Evolutionary conservation across 306 rosid genomes (phyloP).

Genomic region (Senna siamea): DNA sequence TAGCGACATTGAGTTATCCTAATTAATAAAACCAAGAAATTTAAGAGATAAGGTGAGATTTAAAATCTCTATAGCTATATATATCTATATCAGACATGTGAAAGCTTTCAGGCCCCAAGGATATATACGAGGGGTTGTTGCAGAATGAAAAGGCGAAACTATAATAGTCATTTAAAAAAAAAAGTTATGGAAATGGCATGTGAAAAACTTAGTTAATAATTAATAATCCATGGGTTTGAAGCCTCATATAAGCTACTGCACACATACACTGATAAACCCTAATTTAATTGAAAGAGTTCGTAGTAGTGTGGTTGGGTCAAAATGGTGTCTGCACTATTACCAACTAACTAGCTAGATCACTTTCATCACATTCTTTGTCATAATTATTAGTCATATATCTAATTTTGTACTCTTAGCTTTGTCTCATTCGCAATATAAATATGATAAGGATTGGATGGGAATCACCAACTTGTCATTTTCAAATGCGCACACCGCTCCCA

Average conservation of each 20-base stretch:
- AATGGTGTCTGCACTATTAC: neutral
- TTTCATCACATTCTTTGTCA: constrained; percentile 52
- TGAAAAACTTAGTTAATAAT: neutral
- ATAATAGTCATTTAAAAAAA: too few relatives aligned
- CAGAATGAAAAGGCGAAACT: too few relatives aligned
- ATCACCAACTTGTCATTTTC: constrained; percentile 50
- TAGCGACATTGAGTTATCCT: neutral
- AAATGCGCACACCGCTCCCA: constrained; percentile 35
- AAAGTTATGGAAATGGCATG: too few relatives aligned
- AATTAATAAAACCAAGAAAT: neutral
- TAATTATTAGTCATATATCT: constrained; percentile 20
- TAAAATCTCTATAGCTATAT: neutral
- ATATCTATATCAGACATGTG: too few relatives aligned
- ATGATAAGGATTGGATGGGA: constrained; percentile 34
- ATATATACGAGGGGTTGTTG: too few relatives aligned
- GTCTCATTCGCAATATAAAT: constrained; percentile 38
- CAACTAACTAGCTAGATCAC: constrained; percentile 26
- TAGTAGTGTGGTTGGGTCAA: neutral
- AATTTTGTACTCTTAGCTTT: constrained; percentile 26
- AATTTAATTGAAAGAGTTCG: neutral
- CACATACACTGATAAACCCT: neutral
- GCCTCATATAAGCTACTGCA: too few relatives aligned
- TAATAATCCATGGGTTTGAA: neutral
- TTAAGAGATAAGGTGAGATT: neutral
- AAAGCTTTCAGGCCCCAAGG: too few relatives aligned